phyloP scores from a whole-genome alignment of 176 grass and related monocot genomes.

The Pharus latifolius region DNA sequence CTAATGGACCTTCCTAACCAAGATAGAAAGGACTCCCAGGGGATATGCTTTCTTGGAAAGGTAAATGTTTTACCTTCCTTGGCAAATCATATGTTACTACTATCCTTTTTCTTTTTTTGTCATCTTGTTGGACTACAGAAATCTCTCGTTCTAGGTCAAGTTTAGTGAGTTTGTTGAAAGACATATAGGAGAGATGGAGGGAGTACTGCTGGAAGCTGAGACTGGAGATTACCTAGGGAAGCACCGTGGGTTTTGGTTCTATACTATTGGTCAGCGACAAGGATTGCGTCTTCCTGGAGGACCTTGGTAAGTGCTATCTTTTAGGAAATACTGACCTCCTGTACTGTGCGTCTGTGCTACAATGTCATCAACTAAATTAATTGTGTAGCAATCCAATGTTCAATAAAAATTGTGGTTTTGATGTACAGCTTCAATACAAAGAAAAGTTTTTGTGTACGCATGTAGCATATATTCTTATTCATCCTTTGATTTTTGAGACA shows the following conservation, averaged over 20 bases:
- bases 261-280: slow-evolving; percentile 91
- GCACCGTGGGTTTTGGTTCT: slow-evolving; percentile 91
- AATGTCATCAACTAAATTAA: slow-evolving; percentile 10
- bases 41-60: slow-evolving; percentile 98
- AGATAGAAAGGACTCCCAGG: slow-evolving; percentile 88
- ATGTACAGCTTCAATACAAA: neutral
- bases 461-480: neutral
- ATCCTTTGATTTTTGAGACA: too few relatives aligned
- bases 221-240: slow-evolving; percentile 92
- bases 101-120: neutral
- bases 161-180: slow-evolving; percentile 95
- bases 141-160: slow-evolving; percentile 64
- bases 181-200: slow-evolving; percentile 83
- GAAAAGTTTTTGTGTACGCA: neutral
- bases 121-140: neutral
- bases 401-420: neutral
- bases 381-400: neutral
- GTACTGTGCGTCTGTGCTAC: too few relatives aligned
- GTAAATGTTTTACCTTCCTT: slow-evolving; percentile 21
- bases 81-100: neutral
- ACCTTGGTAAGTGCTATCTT: slow-evolving; percentile 49
- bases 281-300: slow-evolving; percentile 79
- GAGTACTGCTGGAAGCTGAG: slow-evolving; percentile 80
- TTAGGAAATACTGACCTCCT: neutral
- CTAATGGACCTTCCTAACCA: slow-evolving; percentile 75